These are phyloP conservation scores for Pseudopithomyces chartarum DNA, from an alignment of 2,329 filamentous ascomycete species.

Conservation along the genomic window DNA sequence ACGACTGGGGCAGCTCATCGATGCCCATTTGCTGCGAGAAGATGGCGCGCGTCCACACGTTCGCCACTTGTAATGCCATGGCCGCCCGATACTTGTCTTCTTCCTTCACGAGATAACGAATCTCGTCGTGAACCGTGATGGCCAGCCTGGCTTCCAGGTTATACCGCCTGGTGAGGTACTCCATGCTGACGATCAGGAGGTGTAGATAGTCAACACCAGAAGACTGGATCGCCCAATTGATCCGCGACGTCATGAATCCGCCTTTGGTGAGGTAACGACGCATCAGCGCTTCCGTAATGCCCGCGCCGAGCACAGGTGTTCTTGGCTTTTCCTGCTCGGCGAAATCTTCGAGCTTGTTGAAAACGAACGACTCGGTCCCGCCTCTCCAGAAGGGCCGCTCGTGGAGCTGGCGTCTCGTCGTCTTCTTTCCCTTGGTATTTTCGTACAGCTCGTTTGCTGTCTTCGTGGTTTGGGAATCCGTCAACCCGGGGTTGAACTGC, in stretches of 20 bases:
- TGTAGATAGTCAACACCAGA: conserved; percentile 97
- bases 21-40: conserved; percentile 97
- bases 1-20: conserved; percentile 88
- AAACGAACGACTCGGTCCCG: conserved; percentile 95
- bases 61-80: conserved; percentile 91
- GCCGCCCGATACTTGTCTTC: conserved; percentile 87
- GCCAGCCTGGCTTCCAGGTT: conserved; percentile 83
- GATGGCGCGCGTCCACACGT: conserved; percentile 97
- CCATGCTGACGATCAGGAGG: conserved; percentile 90
- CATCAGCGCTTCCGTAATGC: conserved; percentile 95
- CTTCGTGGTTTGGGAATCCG: conserved; percentile 75
- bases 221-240: conserved; percentile 99
- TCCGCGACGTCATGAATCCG: conserved; percentile 91
- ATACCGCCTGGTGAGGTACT: conserved; percentile 85
- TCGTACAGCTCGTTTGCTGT: conserved; percentile 83
- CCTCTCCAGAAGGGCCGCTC: conserved; percentile 89
- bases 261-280: conserved; percentile 84
- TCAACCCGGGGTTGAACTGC: conserved; percentile 88
- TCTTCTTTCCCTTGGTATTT: conserved; percentile 89
- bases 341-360: conserved; percentile 98
- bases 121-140: conserved; percentile 97
- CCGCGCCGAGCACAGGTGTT: conserved; percentile 90
- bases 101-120: conserved; percentile 86
- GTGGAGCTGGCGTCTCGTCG: conserved; percentile 71
- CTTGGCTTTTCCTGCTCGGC: conserved; percentile 90